Evolutionary conservation across 2,329 filamentous ascomycete genomes (phyloP), one percentile per base, ranked within the genome.

Genomic region (Periconia sp.): DNA sequence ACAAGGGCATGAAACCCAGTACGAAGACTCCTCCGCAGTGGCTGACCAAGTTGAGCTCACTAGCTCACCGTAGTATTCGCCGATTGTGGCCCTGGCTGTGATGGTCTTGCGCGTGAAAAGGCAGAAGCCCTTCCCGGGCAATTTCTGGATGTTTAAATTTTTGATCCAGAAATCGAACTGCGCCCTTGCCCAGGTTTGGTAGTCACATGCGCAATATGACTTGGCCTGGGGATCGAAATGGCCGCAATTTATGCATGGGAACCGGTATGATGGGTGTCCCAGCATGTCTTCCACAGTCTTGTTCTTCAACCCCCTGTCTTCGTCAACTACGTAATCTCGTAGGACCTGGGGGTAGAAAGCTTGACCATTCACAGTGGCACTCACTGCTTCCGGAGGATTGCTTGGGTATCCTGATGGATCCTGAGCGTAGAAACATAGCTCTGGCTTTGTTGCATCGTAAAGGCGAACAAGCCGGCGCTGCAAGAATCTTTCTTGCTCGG

Each of bases 1-100:
- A 49, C 47, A 46, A 6, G 17, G 9, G 10, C 46, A 35, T 1
- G 23, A 7, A 3, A 33, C 17, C 14, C 35, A 11, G 35, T 53
- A 46, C 31, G 14, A n/a, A 20, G 46, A 27, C 15, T 46, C 51
- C 1, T 42, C 27, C 15, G 45, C 23, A 30, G 46, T 33, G 6
- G 11, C 47, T 2, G 2, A n/a, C 18, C 17, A 30, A n/a, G 31
- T 13, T 7, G 30, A 30, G 1, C 33, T 33, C 10, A 46, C 30
- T 2, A 53, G 35, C 18, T 53, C 42, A 13, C 51, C 47, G 11
- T 19, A 23, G 15, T 49, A 53, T 30, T 53, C 51, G n/a, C 46
- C 51, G 9, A 53, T 23, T 17, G 45, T 23, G 13, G n/a, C 11
- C 3, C 19, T 2, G 6, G 9, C n/a, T 2, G 33, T 2, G 8